These are phyloP conservation scores for Fagopyrum tataricum DNA, from an alignment of 148 eudicot species.

Conservation along the genomic window DNA sequence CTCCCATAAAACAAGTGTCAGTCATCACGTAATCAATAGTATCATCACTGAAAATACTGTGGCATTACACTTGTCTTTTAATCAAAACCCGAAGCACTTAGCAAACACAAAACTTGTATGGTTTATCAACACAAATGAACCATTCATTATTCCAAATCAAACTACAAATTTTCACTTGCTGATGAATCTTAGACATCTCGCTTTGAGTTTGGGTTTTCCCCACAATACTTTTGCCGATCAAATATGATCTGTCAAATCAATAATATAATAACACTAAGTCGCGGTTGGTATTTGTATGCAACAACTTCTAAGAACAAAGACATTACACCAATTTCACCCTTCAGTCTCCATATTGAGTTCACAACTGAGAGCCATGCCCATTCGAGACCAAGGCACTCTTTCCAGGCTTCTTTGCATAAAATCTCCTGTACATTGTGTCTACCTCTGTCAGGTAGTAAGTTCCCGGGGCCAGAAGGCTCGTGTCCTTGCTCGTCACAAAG, in stretches of 20 bases:
- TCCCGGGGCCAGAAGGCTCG: conserved; percentile 54
- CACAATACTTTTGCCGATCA: background rate
- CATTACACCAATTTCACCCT: background rate
- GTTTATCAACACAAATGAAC: too few relatives aligned
- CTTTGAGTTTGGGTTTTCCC: background rate
- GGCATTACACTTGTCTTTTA: too few relatives aligned
- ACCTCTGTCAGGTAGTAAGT: conserved; percentile 79
- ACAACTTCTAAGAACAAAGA: background rate
- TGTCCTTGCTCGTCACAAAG: conserved; percentile 77
- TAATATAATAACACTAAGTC: background rate
- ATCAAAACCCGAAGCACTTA: too few relatives aligned
- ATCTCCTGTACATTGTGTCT: conserved; percentile 64
- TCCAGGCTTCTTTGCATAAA: conserved; percentile 49
- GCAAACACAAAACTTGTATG: too few relatives aligned
- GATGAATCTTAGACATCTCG: too few relatives aligned
- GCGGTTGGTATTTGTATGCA: background rate
- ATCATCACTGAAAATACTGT: too few relatives aligned
- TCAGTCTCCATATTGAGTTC: background rate
- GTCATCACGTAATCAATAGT: too few relatives aligned
- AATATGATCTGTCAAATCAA: background rate
- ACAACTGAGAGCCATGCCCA: background rate
- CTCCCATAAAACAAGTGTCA: too few relatives aligned
- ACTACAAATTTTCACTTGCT: background rate
- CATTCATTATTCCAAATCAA: background rate
- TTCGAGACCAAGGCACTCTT: background rate